These are phyloP conservation scores for Rhodotorula glutinis DNA, from an alignment of 1,284 basidiomycete species.

Conservation along the genomic window DNA sequence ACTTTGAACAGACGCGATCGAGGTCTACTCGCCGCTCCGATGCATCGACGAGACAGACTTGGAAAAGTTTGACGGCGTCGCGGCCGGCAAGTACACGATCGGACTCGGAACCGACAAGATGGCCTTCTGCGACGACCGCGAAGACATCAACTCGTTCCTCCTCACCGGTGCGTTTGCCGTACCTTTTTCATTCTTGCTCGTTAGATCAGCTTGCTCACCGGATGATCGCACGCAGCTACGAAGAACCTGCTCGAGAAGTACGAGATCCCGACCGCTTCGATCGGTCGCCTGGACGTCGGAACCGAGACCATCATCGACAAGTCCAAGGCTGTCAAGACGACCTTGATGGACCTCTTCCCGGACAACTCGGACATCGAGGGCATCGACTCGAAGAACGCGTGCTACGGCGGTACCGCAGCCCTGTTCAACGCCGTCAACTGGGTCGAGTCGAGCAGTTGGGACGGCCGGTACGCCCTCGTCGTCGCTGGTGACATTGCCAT, in stretches of 20 bases:
- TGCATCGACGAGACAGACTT: conserved; percentile 93
- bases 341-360: conserved; percentile 96
- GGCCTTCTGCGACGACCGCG: conserved; percentile 55
- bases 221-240: conserved; percentile 43
- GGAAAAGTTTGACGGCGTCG: conserved; percentile 91
- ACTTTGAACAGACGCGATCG: conserved; percentile 55
- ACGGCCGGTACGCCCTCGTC: conserved; percentile 95
- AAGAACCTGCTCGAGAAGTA: conserved; percentile 86
- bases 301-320: conserved; percentile 99
- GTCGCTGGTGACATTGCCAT: conserved; percentile 97
- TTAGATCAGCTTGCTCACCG: too few relatives aligned
- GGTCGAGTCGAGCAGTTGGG: conserved; percentile 96
- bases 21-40: conserved; percentile 54
- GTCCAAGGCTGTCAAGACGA: conserved; percentile 98
- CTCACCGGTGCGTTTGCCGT: conserved; percentile 65
- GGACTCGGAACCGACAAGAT: conserved; percentile 97
- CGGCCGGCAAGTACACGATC: conserved; percentile 98
- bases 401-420: conserved; percentile 97
- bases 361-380: conserved; percentile 98
- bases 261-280: conserved; percentile 91
- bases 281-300: conserved; percentile 95
- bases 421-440: conserved; percentile 92
- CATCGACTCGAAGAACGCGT: conserved; percentile 98
- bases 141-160: conserved; percentile 98
- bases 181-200: neutral